Percentiles rank a stretch among this genome's conserved stretches.
phyloP scores from a whole-genome alignment of 1,284 basidiomycete genomes.

The Mycena citricolor region DNA sequence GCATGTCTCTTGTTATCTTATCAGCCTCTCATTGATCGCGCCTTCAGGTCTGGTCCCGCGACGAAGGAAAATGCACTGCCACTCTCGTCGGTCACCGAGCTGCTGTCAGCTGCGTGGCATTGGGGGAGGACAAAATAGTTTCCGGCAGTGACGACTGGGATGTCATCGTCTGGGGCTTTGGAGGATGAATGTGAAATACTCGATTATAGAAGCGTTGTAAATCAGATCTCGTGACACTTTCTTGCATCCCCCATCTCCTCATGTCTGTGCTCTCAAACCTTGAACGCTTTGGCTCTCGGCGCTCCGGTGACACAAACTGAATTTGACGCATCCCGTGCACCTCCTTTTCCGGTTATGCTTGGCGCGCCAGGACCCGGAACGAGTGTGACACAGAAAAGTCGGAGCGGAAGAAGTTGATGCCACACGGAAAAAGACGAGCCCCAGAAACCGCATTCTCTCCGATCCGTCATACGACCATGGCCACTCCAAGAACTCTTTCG shows the following conservation, averaged over 20 bases:
- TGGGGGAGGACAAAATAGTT: slow-evolving; percentile 95
- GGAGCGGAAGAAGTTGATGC: too few species aligned
- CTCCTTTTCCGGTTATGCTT: too few species aligned
- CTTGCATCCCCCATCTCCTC: slow-evolving; percentile 1
- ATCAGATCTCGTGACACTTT: slow-evolving; percentile 3
- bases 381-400: too few species aligned
- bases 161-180: slow-evolving; percentile 81
- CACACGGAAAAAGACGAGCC: too few species aligned
- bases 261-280: slow-evolving; percentile 1
- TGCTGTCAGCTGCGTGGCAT: slow-evolving; percentile 87
- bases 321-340: too few species aligned
- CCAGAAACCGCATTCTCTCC: too few species aligned
- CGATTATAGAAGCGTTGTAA: not conserved
- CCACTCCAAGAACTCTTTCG: too few species aligned
- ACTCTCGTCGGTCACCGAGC: slow-evolving; percentile 95
- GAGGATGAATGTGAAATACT: slow-evolving; percentile 42
- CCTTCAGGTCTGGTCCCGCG: slow-evolving; percentile 84
- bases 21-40: slow-evolving; percentile 12
- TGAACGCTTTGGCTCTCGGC: too few species aligned
- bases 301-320: too few species aligned
- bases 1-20: slow-evolving; percentile 26
- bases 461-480: too few species aligned
- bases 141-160: slow-evolving; percentile 91
- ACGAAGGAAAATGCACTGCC: slow-evolving; percentile 84
- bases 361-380: too few species aligned